Conservation (phyloP, 2,329 filamentous ascomycete species). For the Metarhizium brunneum region DNA sequence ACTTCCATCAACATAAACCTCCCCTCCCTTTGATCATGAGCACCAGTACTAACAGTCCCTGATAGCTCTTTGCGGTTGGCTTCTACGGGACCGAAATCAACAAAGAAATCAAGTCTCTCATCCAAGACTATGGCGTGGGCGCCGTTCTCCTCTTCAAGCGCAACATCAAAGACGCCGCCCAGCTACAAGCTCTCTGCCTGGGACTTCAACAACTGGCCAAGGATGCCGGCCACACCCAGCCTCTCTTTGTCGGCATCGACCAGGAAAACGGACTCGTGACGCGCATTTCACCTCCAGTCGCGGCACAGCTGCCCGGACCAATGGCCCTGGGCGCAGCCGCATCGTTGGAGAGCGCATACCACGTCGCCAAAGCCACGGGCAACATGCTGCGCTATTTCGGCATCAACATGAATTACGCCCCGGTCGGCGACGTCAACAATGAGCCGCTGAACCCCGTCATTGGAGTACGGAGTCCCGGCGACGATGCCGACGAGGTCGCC, state of each 20-base stretch:
- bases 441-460: constrained; percentile 18
- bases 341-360: constrained; percentile 7
- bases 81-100: constrained; percentile 15
- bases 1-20: not conserved
- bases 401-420: constrained; percentile 20
- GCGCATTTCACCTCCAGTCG: constrained; percentile 15
- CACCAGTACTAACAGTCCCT: not conserved
- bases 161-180: constrained; percentile 13
- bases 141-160: constrained; percentile 18
- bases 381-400: constrained; percentile 15
- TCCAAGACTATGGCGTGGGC: constrained; percentile 17
- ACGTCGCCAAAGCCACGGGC: constrained; percentile 13
- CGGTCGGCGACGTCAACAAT: constrained; percentile 17
- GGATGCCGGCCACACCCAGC: constrained; percentile 15
- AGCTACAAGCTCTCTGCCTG: constrained; percentile 13
- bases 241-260: constrained; percentile 18
- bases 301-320: constrained; percentile 15
- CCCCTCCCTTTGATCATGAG: no score
- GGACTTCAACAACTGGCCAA: constrained; percentile 14
- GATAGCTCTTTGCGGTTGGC: constrained; percentile 17
- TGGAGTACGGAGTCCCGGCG: constrained; percentile 16
- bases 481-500: constrained; percentile 12
- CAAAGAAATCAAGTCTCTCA: constrained; percentile 13
- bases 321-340: constrained; percentile 16
- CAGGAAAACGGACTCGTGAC: constrained; percentile 19